Conservation (phyloP, 2,329 filamentous ascomycete species). For the Aspergillus eucalypticola region DNA sequence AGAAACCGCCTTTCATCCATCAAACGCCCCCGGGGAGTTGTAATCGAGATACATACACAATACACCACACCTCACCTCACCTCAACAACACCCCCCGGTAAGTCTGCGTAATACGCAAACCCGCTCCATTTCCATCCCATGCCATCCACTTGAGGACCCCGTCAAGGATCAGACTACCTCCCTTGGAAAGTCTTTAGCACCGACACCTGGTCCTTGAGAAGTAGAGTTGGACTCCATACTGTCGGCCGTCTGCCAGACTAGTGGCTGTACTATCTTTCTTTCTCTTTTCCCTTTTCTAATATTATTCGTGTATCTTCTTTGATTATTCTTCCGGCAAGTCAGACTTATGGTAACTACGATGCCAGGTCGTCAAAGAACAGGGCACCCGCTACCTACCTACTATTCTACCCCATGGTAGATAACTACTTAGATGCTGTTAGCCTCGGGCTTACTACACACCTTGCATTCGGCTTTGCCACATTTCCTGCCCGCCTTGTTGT, state of each 20-base stretch:
- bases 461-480: not conserved
- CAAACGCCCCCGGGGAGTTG: not conserved
- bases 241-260: slow-evolving; percentile 17
- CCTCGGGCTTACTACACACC: slow-evolving; percentile 8
- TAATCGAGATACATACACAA: not conserved
- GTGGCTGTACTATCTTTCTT: slow-evolving; percentile 19
- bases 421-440: not conserved
- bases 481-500: not conserved
- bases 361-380: not conserved
- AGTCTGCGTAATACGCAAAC: not conserved
- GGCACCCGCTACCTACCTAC: not conserved
- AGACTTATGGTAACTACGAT: not conserved
- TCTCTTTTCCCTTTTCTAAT: slow-evolving; percentile 19
- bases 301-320: slow-evolving; percentile 16
- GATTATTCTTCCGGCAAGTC: slow-evolving; percentile 16
- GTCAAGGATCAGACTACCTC: slow-evolving; percentile 3
- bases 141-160: not conserved
- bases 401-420: slow-evolving; percentile 9
- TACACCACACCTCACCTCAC: too few species aligned
- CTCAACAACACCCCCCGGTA: not conserved
- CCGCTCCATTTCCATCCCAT: not conserved
- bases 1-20: slow-evolving; percentile 9
- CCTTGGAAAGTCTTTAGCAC: slow-evolving; percentile 2
- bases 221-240: slow-evolving; percentile 9
- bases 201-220: not conserved